These are phyloP conservation scores for Penicillium sp. DNA, from an alignment of 2,329 filamentous ascomycete genomes.

Conservation along the genomic window DNA sequence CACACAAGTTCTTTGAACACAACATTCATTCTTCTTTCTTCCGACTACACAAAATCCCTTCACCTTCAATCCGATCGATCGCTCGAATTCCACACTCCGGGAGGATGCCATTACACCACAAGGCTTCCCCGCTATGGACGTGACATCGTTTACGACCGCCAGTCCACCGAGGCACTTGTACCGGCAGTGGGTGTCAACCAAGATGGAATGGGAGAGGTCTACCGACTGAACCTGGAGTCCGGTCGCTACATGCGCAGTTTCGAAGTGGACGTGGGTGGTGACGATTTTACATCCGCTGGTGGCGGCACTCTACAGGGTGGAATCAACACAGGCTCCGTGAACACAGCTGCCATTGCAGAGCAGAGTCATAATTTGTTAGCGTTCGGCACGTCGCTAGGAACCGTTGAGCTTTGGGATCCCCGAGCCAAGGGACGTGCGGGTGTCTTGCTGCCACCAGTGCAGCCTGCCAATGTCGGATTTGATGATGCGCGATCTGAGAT, in stretches of 20 bases:
- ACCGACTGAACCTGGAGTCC: constrained; percentile 84
- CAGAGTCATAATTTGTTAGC: constrained; percentile 85
- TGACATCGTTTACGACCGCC: constrained; percentile 81
- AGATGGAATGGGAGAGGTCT: constrained; percentile 88
- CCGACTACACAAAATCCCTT: constrained; percentile 90
- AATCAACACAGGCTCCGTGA: constrained; percentile 81
- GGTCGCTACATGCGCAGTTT: constrained; percentile 95
- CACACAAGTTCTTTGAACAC: constrained; percentile 92
- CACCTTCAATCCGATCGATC: constrained; percentile 90
- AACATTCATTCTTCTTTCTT: constrained; percentile 83
- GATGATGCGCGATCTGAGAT: constrained; percentile 61
- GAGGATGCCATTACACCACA: constrained; percentile 84
- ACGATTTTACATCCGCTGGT: constrained; percentile 67
- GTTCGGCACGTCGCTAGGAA: constrained; percentile 93
- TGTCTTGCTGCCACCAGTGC: constrained; percentile 63
- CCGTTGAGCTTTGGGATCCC: constrained; percentile 95
- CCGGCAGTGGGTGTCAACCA: constrained; percentile 84
- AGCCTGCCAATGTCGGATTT: constrained; percentile 45
- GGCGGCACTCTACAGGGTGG: constrained; percentile 82
- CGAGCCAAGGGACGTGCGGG: constrained; percentile 80
- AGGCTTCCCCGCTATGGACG: constrained; percentile 90
- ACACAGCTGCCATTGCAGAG: constrained; percentile 83
- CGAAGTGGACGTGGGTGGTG: constrained; percentile 84
- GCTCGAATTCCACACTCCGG: constrained; percentile 89
- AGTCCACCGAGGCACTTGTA: constrained; percentile 80